Evolutionary conservation across 148 eudicot species (phyloP).

Genomic region (Simmondsia chinensis): DNA sequence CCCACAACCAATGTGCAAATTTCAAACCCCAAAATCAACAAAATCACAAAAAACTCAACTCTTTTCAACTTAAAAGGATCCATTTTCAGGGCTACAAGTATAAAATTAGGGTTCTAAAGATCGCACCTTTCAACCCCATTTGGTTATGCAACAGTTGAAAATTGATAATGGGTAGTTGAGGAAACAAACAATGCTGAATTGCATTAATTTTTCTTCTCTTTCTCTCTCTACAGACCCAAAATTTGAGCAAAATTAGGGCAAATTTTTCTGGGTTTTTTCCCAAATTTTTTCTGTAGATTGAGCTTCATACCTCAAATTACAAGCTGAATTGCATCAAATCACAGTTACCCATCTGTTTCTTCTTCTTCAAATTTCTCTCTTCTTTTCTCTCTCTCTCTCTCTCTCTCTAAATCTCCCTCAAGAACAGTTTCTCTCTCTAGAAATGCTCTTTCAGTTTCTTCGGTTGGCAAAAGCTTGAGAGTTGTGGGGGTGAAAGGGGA

Average conservation of each 20-base stretch:
- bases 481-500: slow-evolving; percentile 2
- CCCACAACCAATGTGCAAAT: slow-evolving; percentile 29
- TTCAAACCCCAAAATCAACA: slow-evolving; percentile 33
- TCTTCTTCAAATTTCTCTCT: too few relatives aligned
- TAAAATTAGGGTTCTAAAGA: slow-evolving; percentile 7
- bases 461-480: slow-evolving; percentile 27
- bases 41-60: slow-evolving; percentile 4
- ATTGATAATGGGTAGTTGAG: slow-evolving; percentile 16
- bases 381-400: slow-evolving; percentile 3
- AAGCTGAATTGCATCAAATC: too few relatives aligned
- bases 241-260: too few relatives aligned
- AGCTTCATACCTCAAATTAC: too few relatives aligned
- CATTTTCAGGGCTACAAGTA: too few relatives aligned
- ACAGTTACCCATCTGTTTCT: too few relatives aligned
- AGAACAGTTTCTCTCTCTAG: slow-evolving; percentile 4
- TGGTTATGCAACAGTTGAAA: background rate
- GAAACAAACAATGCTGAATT: slow-evolving; percentile 11
- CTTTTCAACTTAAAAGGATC: slow-evolving; percentile 1
- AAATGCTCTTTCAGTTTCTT: slow-evolving; percentile 18
- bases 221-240: too few relatives aligned
- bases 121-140: slow-evolving; percentile 8
- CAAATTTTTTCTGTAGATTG: too few relatives aligned
- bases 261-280: background rate
- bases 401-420: slow-evolving; percentile 6
- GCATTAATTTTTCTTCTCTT: too few relatives aligned